Conservation (phyloP, 2,329 filamentous ascomycete species). For the Ceratocystiopsis brevicomis region DNA sequence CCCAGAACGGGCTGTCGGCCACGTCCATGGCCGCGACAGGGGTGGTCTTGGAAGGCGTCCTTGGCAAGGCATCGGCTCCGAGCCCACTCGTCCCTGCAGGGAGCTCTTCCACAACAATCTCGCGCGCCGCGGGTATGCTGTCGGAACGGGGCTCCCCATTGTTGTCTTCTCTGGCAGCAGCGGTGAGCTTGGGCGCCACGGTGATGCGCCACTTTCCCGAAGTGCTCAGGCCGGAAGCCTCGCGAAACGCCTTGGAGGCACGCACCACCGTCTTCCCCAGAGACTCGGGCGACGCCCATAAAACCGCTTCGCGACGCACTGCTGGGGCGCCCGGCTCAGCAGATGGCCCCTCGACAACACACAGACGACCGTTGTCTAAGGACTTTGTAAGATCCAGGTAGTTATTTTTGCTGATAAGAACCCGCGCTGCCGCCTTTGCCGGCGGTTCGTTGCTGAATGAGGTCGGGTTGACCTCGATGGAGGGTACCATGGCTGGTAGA, state of each 20-base stretch:
- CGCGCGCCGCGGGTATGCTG: constrained; percentile 32
- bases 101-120: constrained; percentile 39
- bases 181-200: constrained; percentile 16
- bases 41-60: too few relatives aligned
- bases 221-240: constrained; percentile 52
- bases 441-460: constrained; percentile 4
- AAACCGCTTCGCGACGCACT: constrained; percentile 5
- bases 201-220: constrained; percentile 44
- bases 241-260: constrained; percentile 55
- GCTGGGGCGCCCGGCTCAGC: neutral
- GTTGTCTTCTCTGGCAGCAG: too few relatives aligned
- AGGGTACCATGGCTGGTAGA: constrained; percentile 1
- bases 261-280: constrained; percentile 20
- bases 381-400: constrained; percentile 8
- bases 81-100: too few relatives aligned
- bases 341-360: constrained; percentile 5
- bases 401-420: constrained; percentile 10
- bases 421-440: constrained; percentile 3
- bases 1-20: constrained; percentile 15
- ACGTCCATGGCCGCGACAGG: too few relatives aligned
- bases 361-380: constrained; percentile 8
- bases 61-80: too few relatives aligned
- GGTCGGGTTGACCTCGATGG: constrained; percentile 2
- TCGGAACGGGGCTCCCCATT: constrained; percentile 14
- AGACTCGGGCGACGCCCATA: constrained; percentile 5